Evolutionary conservation across 345 rosid genomes (phyloP).

Genomic region (Bruguiera gymnorhiza): DNA sequence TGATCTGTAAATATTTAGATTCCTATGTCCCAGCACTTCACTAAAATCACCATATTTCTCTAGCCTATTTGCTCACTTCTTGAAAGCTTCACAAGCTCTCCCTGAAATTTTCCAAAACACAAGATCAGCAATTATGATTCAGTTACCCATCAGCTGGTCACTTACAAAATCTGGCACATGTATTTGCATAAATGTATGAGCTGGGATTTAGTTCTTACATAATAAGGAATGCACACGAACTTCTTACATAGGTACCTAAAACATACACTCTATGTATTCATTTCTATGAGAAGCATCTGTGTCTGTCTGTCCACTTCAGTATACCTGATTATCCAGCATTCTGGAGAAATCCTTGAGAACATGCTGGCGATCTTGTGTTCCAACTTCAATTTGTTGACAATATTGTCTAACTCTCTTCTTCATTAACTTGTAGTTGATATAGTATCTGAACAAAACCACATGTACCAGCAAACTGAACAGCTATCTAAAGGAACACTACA

Average conservation of each 20-base stretch:
- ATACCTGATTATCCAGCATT: conserved; percentile 91
- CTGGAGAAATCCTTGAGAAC: conserved; percentile 99
- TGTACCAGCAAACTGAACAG: not conserved
- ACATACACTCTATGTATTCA: too few relatives aligned
- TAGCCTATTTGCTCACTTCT: too few relatives aligned
- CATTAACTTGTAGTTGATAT: conserved; percentile 93
- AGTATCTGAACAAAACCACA: conserved; percentile 51
- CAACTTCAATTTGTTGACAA: conserved; percentile 74
- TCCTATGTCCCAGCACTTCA: too few relatives aligned
- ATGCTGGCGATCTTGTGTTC: conserved; percentile 71
- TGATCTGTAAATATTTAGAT: too few relatives aligned
- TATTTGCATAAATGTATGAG: not conserved
- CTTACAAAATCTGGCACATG: not conserved
- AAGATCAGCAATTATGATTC: too few relatives aligned
- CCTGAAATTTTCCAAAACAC: too few relatives aligned
- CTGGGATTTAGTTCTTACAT: not conserved
- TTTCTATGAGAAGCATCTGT: too few relatives aligned
- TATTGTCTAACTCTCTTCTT: conserved; percentile 88
- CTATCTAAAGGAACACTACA: not conserved
- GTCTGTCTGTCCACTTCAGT: not conserved
- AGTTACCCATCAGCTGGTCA: not conserved
- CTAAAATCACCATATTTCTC: too few relatives aligned
- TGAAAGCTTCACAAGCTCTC: too few relatives aligned
- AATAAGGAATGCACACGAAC: not conserved
- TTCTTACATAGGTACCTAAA: not conserved